phyloP scores from a whole-genome alignment of 2,329 filamentous ascomycete species.

The Arthrinium phaeospermum region DNA sequence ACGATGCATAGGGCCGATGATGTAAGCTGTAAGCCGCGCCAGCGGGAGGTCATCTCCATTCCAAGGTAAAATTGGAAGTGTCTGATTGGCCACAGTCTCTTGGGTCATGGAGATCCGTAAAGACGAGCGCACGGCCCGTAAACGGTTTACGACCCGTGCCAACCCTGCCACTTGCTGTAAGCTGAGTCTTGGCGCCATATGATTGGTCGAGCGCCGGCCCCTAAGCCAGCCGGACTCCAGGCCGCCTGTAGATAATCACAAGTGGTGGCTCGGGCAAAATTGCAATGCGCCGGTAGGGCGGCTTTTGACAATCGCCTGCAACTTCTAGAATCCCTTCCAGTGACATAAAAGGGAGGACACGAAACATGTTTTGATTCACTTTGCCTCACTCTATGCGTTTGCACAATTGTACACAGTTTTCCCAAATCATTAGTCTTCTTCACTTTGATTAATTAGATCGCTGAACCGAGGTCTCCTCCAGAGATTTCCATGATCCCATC shows the following conservation, averaged over 20 bases:
- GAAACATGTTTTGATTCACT: neutral
- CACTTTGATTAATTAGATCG: neutral
- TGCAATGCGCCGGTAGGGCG: neutral
- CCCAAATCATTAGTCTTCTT: neutral
- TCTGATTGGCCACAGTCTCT: neutral
- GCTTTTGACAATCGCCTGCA: too few species aligned
- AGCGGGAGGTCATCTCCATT: neutral
- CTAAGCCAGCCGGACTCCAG: neutral
- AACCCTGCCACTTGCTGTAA: neutral
- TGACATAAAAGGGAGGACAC: neutral
- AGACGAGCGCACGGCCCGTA: neutral
- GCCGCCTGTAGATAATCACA: neutral
- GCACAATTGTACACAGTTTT: neutral
- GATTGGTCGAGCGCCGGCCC: neutral
- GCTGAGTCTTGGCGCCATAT: neutral
- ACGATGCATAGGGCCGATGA: neutral
- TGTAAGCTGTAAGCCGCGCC: neutral
- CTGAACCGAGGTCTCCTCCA: neutral
- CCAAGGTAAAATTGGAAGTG: too few species aligned
- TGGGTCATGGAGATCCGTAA: neutral
- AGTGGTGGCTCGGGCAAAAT: neutral
- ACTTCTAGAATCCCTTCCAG: neutral
- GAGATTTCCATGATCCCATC: neutral
- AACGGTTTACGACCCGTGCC: slow-evolving; percentile 2
- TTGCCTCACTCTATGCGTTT: neutral